Conservation (phyloP, 78 protist genomes). For the Pigoraptor vietnamica region DNA sequence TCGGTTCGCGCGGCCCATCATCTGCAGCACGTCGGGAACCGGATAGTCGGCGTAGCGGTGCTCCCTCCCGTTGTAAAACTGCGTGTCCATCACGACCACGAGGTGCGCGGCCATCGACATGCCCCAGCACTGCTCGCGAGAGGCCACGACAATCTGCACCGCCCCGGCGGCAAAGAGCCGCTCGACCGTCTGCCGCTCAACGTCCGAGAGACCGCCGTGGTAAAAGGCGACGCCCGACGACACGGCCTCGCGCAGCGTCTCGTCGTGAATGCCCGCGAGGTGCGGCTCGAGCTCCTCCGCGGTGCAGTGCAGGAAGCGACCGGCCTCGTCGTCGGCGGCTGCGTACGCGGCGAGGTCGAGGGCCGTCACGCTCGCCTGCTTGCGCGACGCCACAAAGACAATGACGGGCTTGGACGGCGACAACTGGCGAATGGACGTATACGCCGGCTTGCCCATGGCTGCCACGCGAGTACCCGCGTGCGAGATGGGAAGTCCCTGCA, state of each 20-base stretch:
- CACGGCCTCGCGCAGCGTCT: slow-evolving; percentile 31
- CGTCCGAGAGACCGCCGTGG: slow-evolving; percentile 89
- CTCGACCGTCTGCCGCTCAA: slow-evolving; percentile 45
- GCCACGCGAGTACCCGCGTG: slow-evolving; percentile 60
- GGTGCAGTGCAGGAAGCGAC: background rate
- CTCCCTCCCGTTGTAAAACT: slow-evolving; percentile 29
- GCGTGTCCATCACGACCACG: slow-evolving; percentile 14
- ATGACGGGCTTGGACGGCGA: slow-evolving; percentile 62
- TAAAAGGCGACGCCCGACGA: slow-evolving; percentile 94
- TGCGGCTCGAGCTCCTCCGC: background rate
- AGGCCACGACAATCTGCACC: slow-evolving; percentile 49
- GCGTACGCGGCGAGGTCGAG: slow-evolving; percentile 64
- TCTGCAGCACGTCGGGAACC: slow-evolving; percentile 85
- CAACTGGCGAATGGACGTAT: slow-evolving; percentile 46
- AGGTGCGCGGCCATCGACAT: slow-evolving; percentile 25
- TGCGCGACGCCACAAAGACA: slow-evolving; percentile 78
- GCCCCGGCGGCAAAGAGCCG: slow-evolving; percentile 44
- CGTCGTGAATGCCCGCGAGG: background rate
- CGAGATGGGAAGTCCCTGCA: slow-evolving; percentile 39
- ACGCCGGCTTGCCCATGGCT: slow-evolving; percentile 86
- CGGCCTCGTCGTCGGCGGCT: slow-evolving; percentile 3
- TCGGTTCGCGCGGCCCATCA: slow-evolving; percentile 89
- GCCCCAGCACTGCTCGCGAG: slow-evolving; percentile 49
- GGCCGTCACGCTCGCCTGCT: slow-evolving; percentile 54
- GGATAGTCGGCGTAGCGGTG: slow-evolving; percentile 83